Conservation (phyloP, 2,329 filamentous ascomycete genomes). For the Penicillium sp. region DNA sequence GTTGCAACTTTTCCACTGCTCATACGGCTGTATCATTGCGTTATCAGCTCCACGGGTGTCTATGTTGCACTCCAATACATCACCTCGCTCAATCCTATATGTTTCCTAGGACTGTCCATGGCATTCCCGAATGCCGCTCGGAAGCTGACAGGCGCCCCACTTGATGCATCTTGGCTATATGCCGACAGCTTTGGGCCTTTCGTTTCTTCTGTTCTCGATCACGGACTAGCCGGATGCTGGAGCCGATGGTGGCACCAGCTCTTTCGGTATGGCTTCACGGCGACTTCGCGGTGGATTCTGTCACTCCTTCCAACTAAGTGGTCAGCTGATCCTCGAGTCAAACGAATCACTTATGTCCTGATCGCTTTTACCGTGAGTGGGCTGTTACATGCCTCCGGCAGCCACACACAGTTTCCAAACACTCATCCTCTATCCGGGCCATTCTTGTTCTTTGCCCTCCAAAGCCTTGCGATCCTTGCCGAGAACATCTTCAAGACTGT, state of each 20-base stretch:
- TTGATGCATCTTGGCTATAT: constrained; percentile 67
- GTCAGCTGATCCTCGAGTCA: constrained; percentile 24
- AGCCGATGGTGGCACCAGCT: constrained; percentile 89
- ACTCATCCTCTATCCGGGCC: constrained; percentile 60
- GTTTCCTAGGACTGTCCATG: constrained; percentile 60
- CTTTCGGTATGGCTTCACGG: constrained; percentile 68
- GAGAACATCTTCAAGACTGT: constrained; percentile 57
- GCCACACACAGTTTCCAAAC: constrained; percentile 68
- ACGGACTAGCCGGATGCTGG: constrained; percentile 83
- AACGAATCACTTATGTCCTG: constrained; percentile 34
- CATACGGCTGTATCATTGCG: constrained; percentile 62
- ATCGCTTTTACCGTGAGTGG: constrained; percentile 46
- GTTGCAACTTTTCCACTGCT: constrained; percentile 51
- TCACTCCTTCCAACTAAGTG: constrained; percentile 35
- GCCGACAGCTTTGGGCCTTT: constrained; percentile 63
- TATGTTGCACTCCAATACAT: constrained; percentile 65
- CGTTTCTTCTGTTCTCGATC: constrained; percentile 53
- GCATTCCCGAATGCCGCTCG: constrained; percentile 61
- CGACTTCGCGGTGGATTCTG: constrained; percentile 47
- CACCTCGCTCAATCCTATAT: constrained; percentile 66
- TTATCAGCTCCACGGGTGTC: constrained; percentile 63
- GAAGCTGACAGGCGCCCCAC: constrained; percentile 64
- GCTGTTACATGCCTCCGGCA: constrained; percentile 72
- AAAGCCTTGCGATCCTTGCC: constrained; percentile 68
- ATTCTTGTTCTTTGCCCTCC: constrained; percentile 73